Conservation (phyloP, 2,329 filamentous ascomycete species). For the Xylariales sp. region DNA sequence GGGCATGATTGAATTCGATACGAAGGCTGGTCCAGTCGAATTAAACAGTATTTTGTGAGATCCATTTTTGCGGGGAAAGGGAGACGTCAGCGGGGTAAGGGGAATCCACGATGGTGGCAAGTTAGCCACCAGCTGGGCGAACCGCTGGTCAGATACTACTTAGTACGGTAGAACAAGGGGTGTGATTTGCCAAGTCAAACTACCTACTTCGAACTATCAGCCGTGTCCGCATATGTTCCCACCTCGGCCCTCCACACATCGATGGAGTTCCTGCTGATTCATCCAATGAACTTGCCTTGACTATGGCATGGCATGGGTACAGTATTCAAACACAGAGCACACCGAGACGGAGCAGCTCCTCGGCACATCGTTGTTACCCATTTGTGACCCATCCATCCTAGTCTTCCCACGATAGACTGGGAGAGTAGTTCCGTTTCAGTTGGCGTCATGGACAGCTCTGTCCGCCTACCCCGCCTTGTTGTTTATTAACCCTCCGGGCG, state of each 20-base stretch:
- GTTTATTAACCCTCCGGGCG: too few species aligned
- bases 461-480: background rate
- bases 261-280: background rate
- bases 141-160: background rate
- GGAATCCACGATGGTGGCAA: background rate
- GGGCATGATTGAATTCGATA: background rate
- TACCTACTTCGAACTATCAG: background rate
- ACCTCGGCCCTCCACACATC: background rate
- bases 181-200: background rate
- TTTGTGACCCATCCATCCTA: background rate
- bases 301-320: background rate
- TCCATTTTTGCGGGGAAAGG: background rate
- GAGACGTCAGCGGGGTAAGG: background rate
- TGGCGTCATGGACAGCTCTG: background rate
- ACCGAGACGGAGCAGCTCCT: background rate
- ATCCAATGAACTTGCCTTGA: background rate
- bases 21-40: background rate
- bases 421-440: background rate
- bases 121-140: background rate
- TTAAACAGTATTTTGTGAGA: background rate
- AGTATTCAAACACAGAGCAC: background rate
- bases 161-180: background rate
- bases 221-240: background rate
- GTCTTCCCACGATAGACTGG: background rate
- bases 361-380: conserved; percentile 3